phyloP scores from a whole-genome alignment of 2,329 filamentous ascomycete genomes.

The Graphilbum ipis-grandicollis region DNA sequence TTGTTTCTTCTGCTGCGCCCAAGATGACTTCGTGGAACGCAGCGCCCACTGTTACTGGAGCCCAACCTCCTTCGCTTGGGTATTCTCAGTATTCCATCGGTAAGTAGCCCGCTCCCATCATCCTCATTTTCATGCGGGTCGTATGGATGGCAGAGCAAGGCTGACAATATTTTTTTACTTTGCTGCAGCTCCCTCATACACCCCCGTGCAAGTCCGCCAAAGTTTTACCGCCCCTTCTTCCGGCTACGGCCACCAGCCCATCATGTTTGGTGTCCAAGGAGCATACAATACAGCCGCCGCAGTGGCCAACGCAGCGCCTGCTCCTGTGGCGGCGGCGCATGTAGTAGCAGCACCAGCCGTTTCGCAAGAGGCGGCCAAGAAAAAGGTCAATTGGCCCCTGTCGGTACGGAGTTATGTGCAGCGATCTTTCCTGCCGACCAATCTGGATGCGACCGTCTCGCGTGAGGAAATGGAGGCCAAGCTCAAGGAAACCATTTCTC shows the following conservation, averaged over 20 bases:
- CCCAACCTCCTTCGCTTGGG: slow-evolving; percentile 14
- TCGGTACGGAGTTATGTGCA: slow-evolving; percentile 81
- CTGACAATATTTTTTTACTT: background rate
- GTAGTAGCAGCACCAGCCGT: slow-evolving; percentile 1
- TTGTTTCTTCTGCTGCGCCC: background rate
- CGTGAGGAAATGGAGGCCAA: slow-evolving; percentile 64
- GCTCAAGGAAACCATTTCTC: slow-evolving; percentile 70
- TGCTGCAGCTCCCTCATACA: slow-evolving; percentile 22
- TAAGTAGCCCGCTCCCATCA: slow-evolving; percentile 1
- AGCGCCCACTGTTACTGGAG: slow-evolving; percentile 1
- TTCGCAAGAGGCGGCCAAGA: slow-evolving; percentile 10
- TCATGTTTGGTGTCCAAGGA: background rate
- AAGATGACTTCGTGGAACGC: slow-evolving; percentile 9
- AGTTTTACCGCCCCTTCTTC: slow-evolving; percentile 14
- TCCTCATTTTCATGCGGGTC: too few relatives aligned
- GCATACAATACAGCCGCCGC: background rate
- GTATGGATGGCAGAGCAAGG: too few relatives aligned
- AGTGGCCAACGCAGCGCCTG: slow-evolving; percentile 10
- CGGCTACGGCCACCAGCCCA: background rate
- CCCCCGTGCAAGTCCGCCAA: slow-evolving; percentile 24
- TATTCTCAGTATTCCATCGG: slow-evolving; percentile 6
- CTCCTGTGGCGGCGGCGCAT: slow-evolving; percentile 6
- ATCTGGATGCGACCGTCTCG: slow-evolving; percentile 44
- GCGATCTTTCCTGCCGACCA: slow-evolving; percentile 65
- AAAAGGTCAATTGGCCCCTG: slow-evolving; percentile 62